Conservation (phyloP, 129 eudicot genomes). For the Pulicaria dysenterica region DNA sequence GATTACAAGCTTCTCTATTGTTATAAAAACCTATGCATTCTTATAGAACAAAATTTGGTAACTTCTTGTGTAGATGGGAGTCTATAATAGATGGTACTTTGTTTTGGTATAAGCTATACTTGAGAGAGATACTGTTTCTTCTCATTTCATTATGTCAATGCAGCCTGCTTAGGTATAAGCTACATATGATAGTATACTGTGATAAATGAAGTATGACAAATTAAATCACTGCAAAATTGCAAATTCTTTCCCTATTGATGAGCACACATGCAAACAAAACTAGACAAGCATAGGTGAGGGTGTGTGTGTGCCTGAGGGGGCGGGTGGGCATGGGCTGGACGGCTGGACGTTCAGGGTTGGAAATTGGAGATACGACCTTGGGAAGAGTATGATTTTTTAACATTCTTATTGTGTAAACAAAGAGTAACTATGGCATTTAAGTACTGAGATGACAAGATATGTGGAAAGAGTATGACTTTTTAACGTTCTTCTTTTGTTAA, state of each 20-base stretch:
- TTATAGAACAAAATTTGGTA: conserved; percentile 14
- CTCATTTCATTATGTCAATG: conserved; percentile 12
- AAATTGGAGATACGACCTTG: not conserved
- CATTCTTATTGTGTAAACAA: not conserved
- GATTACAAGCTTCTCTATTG: conserved; percentile 12
- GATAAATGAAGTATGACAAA: not conserved
- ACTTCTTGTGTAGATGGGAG: conserved; percentile 29
- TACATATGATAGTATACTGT: not conserved
- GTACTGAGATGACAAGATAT: not conserved
- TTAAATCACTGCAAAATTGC: not conserved
- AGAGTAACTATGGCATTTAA: no score
- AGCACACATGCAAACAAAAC: not conserved
- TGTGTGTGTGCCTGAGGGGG: no score
- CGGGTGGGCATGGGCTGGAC: no score
- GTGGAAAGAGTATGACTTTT: not conserved
- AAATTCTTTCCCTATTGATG: not conserved
- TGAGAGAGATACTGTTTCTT: conserved; percentile 5
- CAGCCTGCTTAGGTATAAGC: conserved; percentile 20
- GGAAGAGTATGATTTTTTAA: not conserved
- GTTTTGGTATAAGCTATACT: not conserved
- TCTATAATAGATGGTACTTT: conserved; percentile 16
- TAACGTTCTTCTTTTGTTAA: not conserved
- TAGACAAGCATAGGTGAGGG: not conserved
- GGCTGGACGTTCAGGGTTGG: not conserved
- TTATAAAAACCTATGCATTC: conserved; percentile 20